phyloP scores from a whole-genome alignment of 306 rosid genomes.

The Citrullus mucosospermus region DNA sequence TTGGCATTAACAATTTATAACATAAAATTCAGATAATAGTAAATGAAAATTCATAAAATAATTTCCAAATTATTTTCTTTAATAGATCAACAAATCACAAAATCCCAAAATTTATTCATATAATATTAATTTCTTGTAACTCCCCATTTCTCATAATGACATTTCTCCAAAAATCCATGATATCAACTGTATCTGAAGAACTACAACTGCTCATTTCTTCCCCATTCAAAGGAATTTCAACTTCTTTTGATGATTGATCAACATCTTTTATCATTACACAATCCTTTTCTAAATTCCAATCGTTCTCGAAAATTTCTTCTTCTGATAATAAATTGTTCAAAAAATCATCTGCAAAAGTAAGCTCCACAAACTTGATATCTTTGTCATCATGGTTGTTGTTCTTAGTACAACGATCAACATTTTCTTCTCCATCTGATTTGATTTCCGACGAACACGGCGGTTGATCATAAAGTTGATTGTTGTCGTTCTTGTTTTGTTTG shows the following conservation, averaged over 20 bases:
- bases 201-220: neutral
- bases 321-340: constrained; percentile 48
- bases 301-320: constrained; percentile 36
- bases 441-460: constrained; percentile 17
- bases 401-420: neutral
- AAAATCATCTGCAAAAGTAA: constrained; percentile 17
- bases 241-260: neutral
- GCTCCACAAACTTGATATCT: neutral
- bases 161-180: constrained; percentile 56
- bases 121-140: neutral
- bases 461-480: neutral
- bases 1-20: too few species aligned
- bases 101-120: neutral
- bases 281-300: constrained; percentile 7
- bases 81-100: neutral
- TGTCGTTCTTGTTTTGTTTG: neutral
- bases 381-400: neutral
- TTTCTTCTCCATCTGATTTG: neutral
- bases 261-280: neutral
- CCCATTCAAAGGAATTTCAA: neutral
- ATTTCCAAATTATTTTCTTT: too few species aligned
- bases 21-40: too few species aligned
- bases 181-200: constrained; percentile 15
- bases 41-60: too few species aligned
- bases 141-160: constrained; percentile 39